Percentiles rank a stretch among this genome's conserved stretches.
Evolutionary conservation across 345 rosid species (phyloP).

Genomic region (Limnanthes douglasii): DNA sequence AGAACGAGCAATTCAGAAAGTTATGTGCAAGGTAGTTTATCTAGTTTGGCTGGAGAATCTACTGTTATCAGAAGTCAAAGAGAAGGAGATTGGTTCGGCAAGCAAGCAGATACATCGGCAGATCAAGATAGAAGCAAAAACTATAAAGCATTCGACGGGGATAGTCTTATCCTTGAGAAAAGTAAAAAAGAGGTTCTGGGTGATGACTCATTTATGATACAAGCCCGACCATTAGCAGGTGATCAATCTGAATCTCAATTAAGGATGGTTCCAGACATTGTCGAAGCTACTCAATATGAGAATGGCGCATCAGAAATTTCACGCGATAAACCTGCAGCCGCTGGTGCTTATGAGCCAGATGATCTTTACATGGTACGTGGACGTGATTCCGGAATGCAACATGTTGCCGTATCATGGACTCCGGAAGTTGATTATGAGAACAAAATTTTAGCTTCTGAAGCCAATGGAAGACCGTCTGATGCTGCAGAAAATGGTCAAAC

Average conservation of each 20-base stretch:
- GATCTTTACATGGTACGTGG: slow-evolving; percentile 88
- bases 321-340: slow-evolving; percentile 11
- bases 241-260: slow-evolving; percentile 25
- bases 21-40: slow-evolving; percentile 13
- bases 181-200: slow-evolving; percentile 33
- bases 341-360: slow-evolving; percentile 49
- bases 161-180: slow-evolving; percentile 12
- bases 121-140: slow-evolving; percentile 21
- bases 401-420: slow-evolving; percentile 39
- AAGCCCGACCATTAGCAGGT: slow-evolving; percentile 27
- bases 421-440: slow-evolving; percentile 67
- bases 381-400: slow-evolving; percentile 39
- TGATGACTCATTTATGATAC: slow-evolving; percentile 92
- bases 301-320: slow-evolving; percentile 18
- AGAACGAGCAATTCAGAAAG: slow-evolving; percentile 19
- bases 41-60: slow-evolving; percentile 28
- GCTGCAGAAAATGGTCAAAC: slow-evolving; percentile 13
- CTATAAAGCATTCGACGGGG: slow-evolving; percentile 25
- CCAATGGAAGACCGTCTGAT: slow-evolving; percentile 16
- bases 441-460: slow-evolving; percentile 24
- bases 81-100: slow-evolving; percentile 66
- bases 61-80: slow-evolving; percentile 30
- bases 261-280: slow-evolving; percentile 50
- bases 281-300: slow-evolving; percentile 25
- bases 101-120: slow-evolving; percentile 17